Conservation (phyloP, 2,329 filamentous ascomycete genomes). For the Hypoxylon sp. region DNA sequence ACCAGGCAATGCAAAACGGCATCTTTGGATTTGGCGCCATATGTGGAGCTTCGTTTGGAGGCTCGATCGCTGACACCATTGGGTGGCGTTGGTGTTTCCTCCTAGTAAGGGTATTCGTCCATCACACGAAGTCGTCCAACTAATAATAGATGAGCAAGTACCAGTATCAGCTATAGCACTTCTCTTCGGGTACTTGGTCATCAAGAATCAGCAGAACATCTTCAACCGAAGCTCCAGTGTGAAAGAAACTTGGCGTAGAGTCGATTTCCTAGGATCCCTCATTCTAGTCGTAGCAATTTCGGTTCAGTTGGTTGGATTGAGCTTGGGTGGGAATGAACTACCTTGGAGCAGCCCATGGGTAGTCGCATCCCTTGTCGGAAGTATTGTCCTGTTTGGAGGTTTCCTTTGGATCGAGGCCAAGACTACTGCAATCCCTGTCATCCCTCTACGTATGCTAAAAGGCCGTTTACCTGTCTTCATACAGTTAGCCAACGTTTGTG, state of each 20-base stretch:
- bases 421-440: constrained; percentile 67
- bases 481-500: constrained; percentile 72
- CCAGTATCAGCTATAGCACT: constrained; percentile 71
- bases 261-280: constrained; percentile 71
- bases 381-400: constrained; percentile 59
- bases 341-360: constrained; percentile 67
- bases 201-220: constrained; percentile 61
- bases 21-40: constrained; percentile 74
- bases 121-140: not conserved
- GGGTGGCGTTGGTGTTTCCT: constrained; percentile 79
- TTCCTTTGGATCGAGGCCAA: constrained; percentile 66
- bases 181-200: constrained; percentile 66
- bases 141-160: constrained; percentile 61
- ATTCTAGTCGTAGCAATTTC: constrained; percentile 72
- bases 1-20: constrained; percentile 73
- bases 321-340: constrained; percentile 69
- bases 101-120: constrained; percentile 50
- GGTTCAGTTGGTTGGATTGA: constrained; percentile 68
- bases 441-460: constrained; percentile 70
- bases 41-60: constrained; percentile 74
- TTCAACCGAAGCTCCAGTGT: constrained; percentile 53
- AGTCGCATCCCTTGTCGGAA: constrained; percentile 61
- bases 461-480: constrained; percentile 68
- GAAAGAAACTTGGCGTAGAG: constrained; percentile 63
- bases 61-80: constrained; percentile 73